Base-by-base conservation (phyloP, 2,329 filamentous ascomycete genomes). In the Pseudopithomyces chartarum region DNA sequence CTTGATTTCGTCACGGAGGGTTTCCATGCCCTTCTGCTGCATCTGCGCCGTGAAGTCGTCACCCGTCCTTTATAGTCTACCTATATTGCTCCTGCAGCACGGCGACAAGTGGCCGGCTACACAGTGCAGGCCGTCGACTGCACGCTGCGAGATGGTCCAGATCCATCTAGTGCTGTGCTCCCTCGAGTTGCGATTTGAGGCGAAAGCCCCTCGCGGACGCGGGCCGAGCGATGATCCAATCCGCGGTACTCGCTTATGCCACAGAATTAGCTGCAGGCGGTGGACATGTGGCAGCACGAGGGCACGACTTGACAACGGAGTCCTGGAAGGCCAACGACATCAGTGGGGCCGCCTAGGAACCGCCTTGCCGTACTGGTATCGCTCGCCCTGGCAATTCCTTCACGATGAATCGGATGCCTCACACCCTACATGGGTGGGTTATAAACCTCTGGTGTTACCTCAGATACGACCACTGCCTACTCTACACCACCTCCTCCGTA, bases 211-310 rank as follows among this genome's bases (percentile, higher is more conserved):
- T 48, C 61, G 70, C 67, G 67, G 70, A 59, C 54, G 50, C 70
- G 70, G 68, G 62, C 69, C 67, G 69, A 57, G 32, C 45, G 36
- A 32, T 58, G 51, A 61, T 57, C 72, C 70, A 76, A 75, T 74
- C 61, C 61, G 54, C 59, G 49, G 63, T 58, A 55, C 56, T 70
- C 66, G 68, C 67, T 67, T 70, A 59, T 63, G 62, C 61, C 56
- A 55, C 66, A 57, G 54, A 60, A 61, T 69, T 75, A 76, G 72
- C 70, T 75, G 73, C 73, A 75, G 66, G 64, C 57, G 66, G 61
- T 73, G 68, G 70, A 73, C 72, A 76, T 74, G 73, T 76, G 73
- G 73, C 73, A 76, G 69, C 70, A 67, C 64, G 63, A 71, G 65
- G 64, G 60, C 58, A 60, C 60, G 58, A 64, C 61, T 65, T 71